Evolutionary conservation across 2,329 filamentous ascomycete species (phyloP), one percentile per base, ranked within the genome.

Genomic region (Fusarium nanum): DNA sequence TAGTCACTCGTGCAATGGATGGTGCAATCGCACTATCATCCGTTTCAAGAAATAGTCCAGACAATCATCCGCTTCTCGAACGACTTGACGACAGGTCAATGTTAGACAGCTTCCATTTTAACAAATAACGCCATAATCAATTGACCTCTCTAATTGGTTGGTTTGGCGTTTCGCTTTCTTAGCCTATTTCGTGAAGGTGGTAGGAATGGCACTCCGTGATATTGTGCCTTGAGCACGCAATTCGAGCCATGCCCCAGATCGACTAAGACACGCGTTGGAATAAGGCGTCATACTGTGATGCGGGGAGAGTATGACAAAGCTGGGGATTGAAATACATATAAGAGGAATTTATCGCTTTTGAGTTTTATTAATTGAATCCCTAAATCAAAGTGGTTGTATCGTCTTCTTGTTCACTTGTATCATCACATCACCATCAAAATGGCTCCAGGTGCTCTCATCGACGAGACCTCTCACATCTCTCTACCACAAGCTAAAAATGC

Each of bases 131-230:
- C 47, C 69, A 72, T 68, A 25, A 10, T 18, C 8, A 25, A 57
- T 47, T 41, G 20, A 6, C 7, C 5, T 3, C 1, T 25, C 22
- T 46, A 25, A 72, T 72, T 72, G 69, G 69, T 18, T 6, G 8
- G 12, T 18, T 34, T 42, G 37, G 16, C 10, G 20, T 13, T 28
- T 55, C 27, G 10, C 14, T 22, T 56, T 53, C 41, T 62, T 55
- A 48, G 64, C 54, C 40, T 55, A 14, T 49, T 54, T 63, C 60
- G 60, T 25, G 41, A 50, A 28, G 37, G 66, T 73, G 60, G 63
- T 50, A 49, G 63, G 62, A 57, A 64, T 60, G 67, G 61, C 49
- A 75, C 74, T 76, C 71, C 74, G 74, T 75, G 72, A 76, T 76
- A 73, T 66, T 20, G 52, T 56, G 40, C 61, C 28, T 55, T 45